Evolutionary conservation across 225 moss, liverwort and hornwort species (phyloP).

Genomic region (Pseudoscleropodium purum): DNA sequence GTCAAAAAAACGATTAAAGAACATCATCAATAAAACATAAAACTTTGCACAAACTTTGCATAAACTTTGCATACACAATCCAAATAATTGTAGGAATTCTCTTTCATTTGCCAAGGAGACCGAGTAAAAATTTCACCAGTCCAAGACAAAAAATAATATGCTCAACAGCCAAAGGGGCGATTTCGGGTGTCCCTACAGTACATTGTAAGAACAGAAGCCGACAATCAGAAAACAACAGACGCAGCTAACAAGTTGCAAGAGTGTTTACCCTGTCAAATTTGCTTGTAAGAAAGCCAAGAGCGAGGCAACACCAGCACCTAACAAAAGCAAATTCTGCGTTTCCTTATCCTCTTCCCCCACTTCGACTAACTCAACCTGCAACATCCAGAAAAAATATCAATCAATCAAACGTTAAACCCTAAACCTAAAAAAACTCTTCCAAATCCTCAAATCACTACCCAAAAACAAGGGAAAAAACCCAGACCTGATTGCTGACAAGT

Average conservation of each 20-base stretch:
- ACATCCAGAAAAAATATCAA: background rate
- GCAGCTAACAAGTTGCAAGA: background rate
- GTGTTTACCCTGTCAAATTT: slow-evolving; percentile 80
- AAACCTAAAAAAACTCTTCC: background rate
- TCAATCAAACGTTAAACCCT: background rate
- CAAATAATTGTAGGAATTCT: background rate
- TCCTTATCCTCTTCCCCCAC: slow-evolving; percentile 33
- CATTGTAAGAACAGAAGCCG: background rate
- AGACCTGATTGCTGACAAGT: slow-evolving; percentile 35
- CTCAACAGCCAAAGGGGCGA: background rate
- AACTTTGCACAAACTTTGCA: background rate
- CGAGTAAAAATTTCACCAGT: background rate
- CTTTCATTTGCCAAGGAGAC: background rate
- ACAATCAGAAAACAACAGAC: background rate
- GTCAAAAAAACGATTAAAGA: background rate
- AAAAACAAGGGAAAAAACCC: background rate
- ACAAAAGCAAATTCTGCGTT: slow-evolving; percentile 35
- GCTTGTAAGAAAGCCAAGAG: slow-evolving; percentile 75
- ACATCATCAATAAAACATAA: too few relatives aligned
- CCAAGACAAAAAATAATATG: background rate
- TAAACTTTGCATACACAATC: background rate
- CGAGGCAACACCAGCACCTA: slow-evolving; percentile 66
- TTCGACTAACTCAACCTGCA: slow-evolving; percentile 19
- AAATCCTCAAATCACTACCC: background rate
- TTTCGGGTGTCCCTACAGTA: background rate